A percentile compares a stretch with the other conserved stretches of the same genome.
Conservation (phyloP, 1,284 basidiomycete genomes). For the Malassezia globosa region DNA sequence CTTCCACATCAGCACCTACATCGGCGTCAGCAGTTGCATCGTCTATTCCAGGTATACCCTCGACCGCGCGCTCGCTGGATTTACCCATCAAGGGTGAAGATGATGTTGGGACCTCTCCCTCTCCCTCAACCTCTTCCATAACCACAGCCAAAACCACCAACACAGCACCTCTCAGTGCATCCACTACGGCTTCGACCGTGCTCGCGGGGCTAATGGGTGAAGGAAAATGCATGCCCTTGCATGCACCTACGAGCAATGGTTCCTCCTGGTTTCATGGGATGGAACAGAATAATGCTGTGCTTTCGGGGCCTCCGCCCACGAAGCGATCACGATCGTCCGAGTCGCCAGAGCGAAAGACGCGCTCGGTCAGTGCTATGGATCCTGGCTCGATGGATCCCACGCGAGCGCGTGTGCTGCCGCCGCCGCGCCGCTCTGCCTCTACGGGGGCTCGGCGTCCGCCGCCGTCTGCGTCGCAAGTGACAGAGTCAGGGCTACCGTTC, state of each 20-base stretch:
- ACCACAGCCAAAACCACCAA: too few relatives aligned
- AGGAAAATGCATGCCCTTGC: background rate
- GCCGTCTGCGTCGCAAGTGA: constrained; percentile 39
- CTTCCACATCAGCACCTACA: too few relatives aligned
- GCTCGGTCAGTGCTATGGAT: background rate
- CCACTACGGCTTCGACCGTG: background rate
- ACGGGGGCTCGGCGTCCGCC: constrained; percentile 25
- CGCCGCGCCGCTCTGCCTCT: constrained; percentile 3
- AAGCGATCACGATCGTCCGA: constrained; percentile 2
- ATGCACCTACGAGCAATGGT: background rate
- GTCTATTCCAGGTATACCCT: too few relatives aligned
- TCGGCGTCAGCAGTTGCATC: too few relatives aligned
- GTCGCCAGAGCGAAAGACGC: constrained; percentile 6
- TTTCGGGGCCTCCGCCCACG: too few relatives aligned
- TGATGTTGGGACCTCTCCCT: too few relatives aligned
- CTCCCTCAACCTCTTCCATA: too few relatives aligned
- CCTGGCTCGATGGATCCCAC: background rate
- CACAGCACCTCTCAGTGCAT: too few relatives aligned
- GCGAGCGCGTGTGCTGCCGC: background rate
- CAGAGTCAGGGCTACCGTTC: constrained; percentile 43
- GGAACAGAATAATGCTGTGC: too few relatives aligned
- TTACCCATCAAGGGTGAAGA: too few relatives aligned
- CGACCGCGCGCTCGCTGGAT: too few relatives aligned
- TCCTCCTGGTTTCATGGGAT: too few relatives aligned
- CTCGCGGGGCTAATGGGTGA: background rate